Base-by-base conservation (phyloP, 2,329 filamentous ascomycete species). In the Thermochaetoides dissita region DNA sequence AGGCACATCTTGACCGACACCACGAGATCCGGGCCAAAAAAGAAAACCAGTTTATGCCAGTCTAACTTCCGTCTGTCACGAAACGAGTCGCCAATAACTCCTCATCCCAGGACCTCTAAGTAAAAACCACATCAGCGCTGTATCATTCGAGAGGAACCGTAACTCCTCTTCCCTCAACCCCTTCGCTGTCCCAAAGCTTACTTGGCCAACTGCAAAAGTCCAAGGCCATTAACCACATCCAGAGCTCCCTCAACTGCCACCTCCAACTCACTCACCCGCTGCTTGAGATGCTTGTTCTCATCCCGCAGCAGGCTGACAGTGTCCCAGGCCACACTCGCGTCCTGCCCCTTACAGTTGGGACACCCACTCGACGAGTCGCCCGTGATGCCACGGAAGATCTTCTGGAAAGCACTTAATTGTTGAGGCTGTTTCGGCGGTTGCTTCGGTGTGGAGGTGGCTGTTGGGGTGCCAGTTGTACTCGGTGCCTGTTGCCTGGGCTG, bases 251-350 rank as follows among this genome's bases (percentile, higher is more conserved):
- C 76, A 6, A 81, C 69, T 4, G 68, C 74, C 3, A 61, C 64
- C 59, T 81, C 76, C 3, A 81, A 57, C 49, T 74, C 64, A 11
- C 67, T 65, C 3, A 81, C 72, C 12, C 74, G 62, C 34, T 67
- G 63, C 62, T 81, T 81, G 39, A 81, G 57, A 7, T 68, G 67
- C 52, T 64, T 69, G 50, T 81, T 81, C 62, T 81, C 78, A 37
- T 74, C 71, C 34, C 73, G 64, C 45, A 81, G 58, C 37, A 79
- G 48, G 40, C 68, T 67, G n/a, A 78, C 76, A 4, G 76, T 78
- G 52, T 80, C 69, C 76, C 76, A 81, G 5, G 76, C 76, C 33
- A 75, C 65, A 48, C 72, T 74, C 9, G 71, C 65, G 40, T 74
- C 70, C 51, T 70, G 68, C 9, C 76, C 75, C 41, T 65, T 58